These are phyloP conservation scores for Raddia guianensis DNA, from an alignment of 176 grass and related monocot species.

Conservation along the genomic window DNA sequence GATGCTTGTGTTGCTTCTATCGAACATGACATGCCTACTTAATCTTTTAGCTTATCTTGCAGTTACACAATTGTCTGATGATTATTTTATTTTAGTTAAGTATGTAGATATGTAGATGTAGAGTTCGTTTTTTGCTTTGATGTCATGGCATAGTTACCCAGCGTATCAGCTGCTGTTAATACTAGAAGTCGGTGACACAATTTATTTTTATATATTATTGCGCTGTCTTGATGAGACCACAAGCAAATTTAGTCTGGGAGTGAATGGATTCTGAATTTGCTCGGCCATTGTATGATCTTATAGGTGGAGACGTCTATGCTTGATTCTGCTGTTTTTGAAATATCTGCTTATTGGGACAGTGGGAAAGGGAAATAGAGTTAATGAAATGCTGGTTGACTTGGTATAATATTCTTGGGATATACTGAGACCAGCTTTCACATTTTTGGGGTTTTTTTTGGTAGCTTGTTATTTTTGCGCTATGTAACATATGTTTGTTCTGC, in stretches of 20 bases:
- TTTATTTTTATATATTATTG: neutral
- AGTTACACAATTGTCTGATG: neutral
- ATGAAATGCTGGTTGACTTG: neutral
- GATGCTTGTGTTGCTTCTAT: neutral
- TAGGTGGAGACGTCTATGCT: neutral
- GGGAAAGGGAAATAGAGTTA: neutral
- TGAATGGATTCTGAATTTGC: neutral
- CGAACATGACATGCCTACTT: neutral
- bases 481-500: neutral
- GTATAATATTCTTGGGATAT: neutral
- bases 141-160: neutral
- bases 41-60: neutral
- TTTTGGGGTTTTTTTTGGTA: neutral
- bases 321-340: slow-evolving; percentile 9
- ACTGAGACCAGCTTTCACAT: neutral
- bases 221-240: neutral
- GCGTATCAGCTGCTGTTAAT: neutral
- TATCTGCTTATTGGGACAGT: neutral
- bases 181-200: neutral
- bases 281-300: neutral
- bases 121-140: neutral
- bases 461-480: neutral
- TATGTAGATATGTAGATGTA: too few relatives aligned
- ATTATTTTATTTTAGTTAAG: neutral
- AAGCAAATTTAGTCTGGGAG: neutral